These are phyloP conservation scores for Aspergillus phoenicis DNA, from an alignment of 2,329 filamentous ascomycete genomes.

Conservation along the genomic window DNA sequence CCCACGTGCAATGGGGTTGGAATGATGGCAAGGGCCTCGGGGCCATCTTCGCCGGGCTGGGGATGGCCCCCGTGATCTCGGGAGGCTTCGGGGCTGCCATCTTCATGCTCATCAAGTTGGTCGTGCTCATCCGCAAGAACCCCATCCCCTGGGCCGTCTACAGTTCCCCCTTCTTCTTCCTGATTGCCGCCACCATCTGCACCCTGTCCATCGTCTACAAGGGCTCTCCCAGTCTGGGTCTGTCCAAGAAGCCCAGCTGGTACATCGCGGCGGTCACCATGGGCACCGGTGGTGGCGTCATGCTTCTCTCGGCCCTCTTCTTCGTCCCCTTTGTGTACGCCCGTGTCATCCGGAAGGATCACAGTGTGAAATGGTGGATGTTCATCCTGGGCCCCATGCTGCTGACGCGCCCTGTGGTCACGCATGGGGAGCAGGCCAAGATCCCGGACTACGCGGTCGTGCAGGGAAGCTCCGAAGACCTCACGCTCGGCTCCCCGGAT, in stretches of 20 bases:
- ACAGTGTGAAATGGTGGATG: constrained; percentile 65
- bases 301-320: constrained; percentile 64
- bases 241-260: constrained; percentile 63
- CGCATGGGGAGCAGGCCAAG: constrained; percentile 55
- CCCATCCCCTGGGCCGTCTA: constrained; percentile 73
- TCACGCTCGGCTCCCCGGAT: constrained; percentile 9
- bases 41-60: constrained; percentile 65
- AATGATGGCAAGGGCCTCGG: constrained; percentile 67
- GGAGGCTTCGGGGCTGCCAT: constrained; percentile 67
- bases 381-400: constrained; percentile 66
- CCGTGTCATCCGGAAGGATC: constrained; percentile 69
- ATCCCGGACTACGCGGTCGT: constrained; percentile 79
- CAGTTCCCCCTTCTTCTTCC: constrained; percentile 75
- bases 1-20: constrained; percentile 69
- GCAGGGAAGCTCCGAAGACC: constrained; percentile 54
- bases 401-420: constrained; percentile 60
- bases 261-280: constrained; percentile 69
- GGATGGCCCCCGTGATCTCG: constrained; percentile 70
- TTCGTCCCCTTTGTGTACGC: constrained; percentile 72
- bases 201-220: constrained; percentile 80
- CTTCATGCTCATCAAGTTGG: constrained; percentile 71
- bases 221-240: constrained; percentile 68
- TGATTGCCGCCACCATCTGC: constrained; percentile 72
- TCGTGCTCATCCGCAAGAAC: constrained; percentile 72
- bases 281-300: constrained; percentile 64